Conservation (phyloP, 2,329 filamentous ascomycete species). For the Didymellaceae sp. region DNA sequence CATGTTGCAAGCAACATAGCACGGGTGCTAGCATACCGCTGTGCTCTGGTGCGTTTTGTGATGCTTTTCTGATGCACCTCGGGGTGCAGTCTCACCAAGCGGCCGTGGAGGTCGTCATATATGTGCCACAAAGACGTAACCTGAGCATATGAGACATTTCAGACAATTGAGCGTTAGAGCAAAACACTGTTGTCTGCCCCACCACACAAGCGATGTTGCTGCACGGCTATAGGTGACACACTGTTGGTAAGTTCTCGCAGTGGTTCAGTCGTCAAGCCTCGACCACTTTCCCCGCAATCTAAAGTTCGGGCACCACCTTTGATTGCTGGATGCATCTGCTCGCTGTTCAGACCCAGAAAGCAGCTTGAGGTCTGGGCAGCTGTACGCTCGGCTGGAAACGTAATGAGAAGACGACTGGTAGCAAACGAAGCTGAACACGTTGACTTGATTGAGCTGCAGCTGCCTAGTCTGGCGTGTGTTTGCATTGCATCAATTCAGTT, state of each 20-base stretch:
- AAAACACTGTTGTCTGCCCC: not conserved
- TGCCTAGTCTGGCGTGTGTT: constrained; percentile 16
- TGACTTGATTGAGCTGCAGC: constrained; percentile 25
- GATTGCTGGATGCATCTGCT: constrained; percentile 21
- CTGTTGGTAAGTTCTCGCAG: not conserved
- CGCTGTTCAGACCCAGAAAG: constrained; percentile 20
- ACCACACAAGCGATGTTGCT: constrained; percentile 6
- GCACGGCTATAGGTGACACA: constrained; percentile 7
- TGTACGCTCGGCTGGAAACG: not conserved
- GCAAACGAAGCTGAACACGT: constrained; percentile 20
- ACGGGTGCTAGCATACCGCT: constrained; percentile 6
- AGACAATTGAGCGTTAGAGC: not conserved
- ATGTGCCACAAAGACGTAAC: constrained; percentile 5
- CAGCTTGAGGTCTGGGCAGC: not conserved
- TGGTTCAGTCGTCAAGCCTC: constrained; percentile 20
- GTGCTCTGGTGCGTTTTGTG: constrained; percentile 6
- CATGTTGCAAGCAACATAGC: not conserved
- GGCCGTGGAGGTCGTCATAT: constrained; percentile 2
- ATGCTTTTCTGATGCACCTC: not conserved
- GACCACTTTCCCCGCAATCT: constrained; percentile 15
- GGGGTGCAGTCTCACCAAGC: constrained; percentile 3
- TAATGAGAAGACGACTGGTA: not conserved
- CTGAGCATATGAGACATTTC: constrained; percentile 1
- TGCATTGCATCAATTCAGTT: constrained; percentile 15
- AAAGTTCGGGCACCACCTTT: constrained; percentile 14